These are phyloP conservation scores for Boletus rubropictus DNA, from an alignment of 768 basidiomycete genomes.

Conservation along the genomic window DNA sequence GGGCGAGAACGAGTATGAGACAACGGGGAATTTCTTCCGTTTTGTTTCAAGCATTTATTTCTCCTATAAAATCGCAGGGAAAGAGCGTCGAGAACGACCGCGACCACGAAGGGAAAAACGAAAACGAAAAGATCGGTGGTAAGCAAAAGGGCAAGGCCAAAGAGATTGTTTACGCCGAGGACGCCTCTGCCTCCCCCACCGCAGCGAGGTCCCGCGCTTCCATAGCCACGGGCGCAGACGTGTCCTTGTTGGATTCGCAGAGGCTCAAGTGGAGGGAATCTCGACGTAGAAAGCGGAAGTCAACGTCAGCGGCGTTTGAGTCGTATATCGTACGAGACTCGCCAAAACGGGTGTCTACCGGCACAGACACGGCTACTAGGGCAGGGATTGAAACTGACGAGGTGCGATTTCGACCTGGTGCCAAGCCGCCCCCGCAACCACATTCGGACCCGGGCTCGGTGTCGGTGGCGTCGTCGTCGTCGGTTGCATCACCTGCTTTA, in stretches of 20 bases:
- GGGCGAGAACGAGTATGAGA: neutral
- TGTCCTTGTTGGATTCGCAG: neutral
- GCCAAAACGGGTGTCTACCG: neutral
- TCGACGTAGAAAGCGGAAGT: conserved; percentile 7
- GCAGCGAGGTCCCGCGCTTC: neutral
- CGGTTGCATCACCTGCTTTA: neutral
- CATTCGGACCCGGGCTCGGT: neutral
- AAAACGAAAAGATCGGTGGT: neutral
- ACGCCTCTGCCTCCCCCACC: neutral
- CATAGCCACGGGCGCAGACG: neutral
- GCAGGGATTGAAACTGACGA: neutral
- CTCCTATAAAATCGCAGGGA: conserved; percentile 5
- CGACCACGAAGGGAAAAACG: neutral
- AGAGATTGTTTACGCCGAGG: neutral
- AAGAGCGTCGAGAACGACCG: neutral
- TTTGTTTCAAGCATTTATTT: conserved; percentile 23
- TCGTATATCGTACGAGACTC: conserved; percentile 15
- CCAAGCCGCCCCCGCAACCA: neutral
- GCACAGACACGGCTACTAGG: neutral
- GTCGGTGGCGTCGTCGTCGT: neutral
- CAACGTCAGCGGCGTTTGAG: conserved; percentile 14
- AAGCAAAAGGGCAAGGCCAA: conserved; percentile 5
- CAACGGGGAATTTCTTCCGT: neutral
- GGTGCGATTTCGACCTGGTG: neutral
- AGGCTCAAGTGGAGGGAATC: neutral